Evolutionary conservation across 257 asterid species (phyloP).

Genomic region (Solanum medicagineum): DNA sequence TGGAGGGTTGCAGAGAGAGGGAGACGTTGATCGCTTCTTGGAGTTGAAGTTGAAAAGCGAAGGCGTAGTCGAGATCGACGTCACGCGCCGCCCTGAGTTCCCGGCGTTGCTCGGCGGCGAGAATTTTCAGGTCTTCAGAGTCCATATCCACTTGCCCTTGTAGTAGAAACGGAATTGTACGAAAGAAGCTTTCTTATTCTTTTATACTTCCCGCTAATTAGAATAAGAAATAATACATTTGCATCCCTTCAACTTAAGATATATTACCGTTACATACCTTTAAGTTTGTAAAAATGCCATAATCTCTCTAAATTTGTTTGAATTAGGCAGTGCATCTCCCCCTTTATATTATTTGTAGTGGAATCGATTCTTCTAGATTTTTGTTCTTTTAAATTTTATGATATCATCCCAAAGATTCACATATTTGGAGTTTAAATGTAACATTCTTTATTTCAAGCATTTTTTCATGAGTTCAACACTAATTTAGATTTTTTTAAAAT

Average conservation of each 20-base stretch:
- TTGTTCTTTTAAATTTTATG: too few species aligned
- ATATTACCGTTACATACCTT: not conserved
- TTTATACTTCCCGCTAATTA: not conserved
- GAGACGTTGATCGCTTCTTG: conserved; percentile 4
- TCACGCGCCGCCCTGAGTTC: conserved; percentile 42
- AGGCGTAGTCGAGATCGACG: conserved; percentile 46
- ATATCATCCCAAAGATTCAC: too few species aligned
- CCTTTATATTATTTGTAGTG: too few species aligned
- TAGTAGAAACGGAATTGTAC: not conserved
- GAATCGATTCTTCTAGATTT: too few species aligned
- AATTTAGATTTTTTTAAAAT: too few species aligned
- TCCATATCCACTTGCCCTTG: not conserved
- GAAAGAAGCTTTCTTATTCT: too few species aligned
- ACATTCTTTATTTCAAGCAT: too few species aligned
- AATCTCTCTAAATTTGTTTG: not conserved
- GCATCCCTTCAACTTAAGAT: not conserved
- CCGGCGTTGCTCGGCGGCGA: conserved; percentile 44
- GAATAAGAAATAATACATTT: not conserved
- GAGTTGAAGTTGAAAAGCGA: conserved; percentile 70
- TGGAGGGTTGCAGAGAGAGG: conserved; percentile 6
- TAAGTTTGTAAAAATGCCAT: not conserved
- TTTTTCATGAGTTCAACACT: too few species aligned
- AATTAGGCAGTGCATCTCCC: not conserved
- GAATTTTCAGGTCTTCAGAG: conserved; percentile 20
- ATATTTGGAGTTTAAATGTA: too few species aligned